A percentile compares a stretch with the other conserved stretches of the same genome.
These are phyloP conservation scores for Angomonas ambiguus DNA, from an alignment of 208 protist genomes.

Conservation along the genomic window DNA sequence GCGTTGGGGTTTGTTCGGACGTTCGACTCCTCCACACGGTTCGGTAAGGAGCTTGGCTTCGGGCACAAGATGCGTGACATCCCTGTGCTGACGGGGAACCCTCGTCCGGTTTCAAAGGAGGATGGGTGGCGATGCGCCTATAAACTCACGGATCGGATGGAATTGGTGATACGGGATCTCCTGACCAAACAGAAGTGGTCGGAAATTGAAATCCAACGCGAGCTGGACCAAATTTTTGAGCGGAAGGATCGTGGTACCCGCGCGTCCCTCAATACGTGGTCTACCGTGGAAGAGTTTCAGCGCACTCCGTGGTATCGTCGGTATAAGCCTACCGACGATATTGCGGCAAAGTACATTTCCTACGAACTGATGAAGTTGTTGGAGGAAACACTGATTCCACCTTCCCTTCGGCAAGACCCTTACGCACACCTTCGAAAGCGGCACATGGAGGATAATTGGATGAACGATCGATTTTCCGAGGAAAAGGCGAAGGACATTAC, in stretches of 20 bases:
- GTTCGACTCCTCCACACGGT: conserved; percentile 61
- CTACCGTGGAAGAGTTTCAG: conserved; percentile 88
- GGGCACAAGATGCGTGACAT: conserved; percentile 86
- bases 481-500: conserved; percentile 70
- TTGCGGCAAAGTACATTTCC: conserved; percentile 78
- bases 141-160: conserved; percentile 85
- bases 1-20: background rate
- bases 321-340: conserved; percentile 79
- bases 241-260: conserved; percentile 48
- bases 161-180: conserved; percentile 68
- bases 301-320: conserved; percentile 86
- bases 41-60: conserved; percentile 82
- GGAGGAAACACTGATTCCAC: conserved; percentile 72
- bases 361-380: conserved; percentile 87
- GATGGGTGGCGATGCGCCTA: conserved; percentile 79
- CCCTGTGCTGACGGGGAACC: conserved; percentile 83
- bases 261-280: conserved; percentile 84
- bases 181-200: conserved; percentile 59
- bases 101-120: conserved; percentile 65
- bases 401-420: conserved; percentile 69
- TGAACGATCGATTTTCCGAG: conserved; percentile 87
- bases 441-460: conserved; percentile 90
- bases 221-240: conserved; percentile 81
- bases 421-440: conserved; percentile 86
- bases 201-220: conserved; percentile 62